Evolutionary conservation across 169 alveolate genomes (phyloP).

Genomic region (Eimeria tenella): DNA sequence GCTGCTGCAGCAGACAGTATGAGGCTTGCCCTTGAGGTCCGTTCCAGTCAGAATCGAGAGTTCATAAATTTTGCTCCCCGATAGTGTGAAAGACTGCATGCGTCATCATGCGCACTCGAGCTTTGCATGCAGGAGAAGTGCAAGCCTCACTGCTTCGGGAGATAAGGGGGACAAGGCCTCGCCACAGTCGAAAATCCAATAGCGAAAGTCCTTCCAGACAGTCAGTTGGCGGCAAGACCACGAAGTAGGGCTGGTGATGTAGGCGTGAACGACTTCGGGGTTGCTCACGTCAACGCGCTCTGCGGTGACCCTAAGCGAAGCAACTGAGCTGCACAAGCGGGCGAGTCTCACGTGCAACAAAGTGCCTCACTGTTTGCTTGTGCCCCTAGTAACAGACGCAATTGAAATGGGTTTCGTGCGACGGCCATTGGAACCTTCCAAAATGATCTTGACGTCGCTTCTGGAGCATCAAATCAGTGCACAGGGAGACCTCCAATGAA

Average conservation of each 20-base stretch:
- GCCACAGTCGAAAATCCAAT: constrained; percentile 92
- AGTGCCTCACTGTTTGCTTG: constrained; percentile 84
- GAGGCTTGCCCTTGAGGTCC: constrained; percentile 79
- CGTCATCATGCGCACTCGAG: not conserved
- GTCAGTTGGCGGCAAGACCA: constrained; percentile 93
- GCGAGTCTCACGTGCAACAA: constrained; percentile 80
- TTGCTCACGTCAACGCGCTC: constrained; percentile 90
- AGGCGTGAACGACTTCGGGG: constrained; percentile 87
- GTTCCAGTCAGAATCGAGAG: constrained; percentile 82
- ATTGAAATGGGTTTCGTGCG: constrained; percentile 88
- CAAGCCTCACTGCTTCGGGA: constrained; percentile 81
- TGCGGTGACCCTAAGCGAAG: constrained; percentile 80
- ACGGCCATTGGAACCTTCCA: constrained; percentile 86
- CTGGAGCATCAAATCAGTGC: constrained; percentile 26
- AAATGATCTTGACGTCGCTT: constrained; percentile 84
- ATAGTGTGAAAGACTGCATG: constrained; percentile 79
- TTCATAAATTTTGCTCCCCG: constrained; percentile 85
- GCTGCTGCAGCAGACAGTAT: not conserved
- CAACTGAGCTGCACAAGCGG: constrained; percentile 22
- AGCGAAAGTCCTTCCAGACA: constrained; percentile 90
- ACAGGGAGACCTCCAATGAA: not conserved
- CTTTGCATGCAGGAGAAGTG: not conserved
- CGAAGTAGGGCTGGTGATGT: constrained; percentile 85
- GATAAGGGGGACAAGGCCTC: constrained; percentile 85
- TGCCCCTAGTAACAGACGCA: constrained; percentile 86